Evolutionary conservation across 1,139 yeast genomes (phyloP), one percentile per base, ranked within the genome.

Genomic region (Blastobotrys ciferrii): DNA sequence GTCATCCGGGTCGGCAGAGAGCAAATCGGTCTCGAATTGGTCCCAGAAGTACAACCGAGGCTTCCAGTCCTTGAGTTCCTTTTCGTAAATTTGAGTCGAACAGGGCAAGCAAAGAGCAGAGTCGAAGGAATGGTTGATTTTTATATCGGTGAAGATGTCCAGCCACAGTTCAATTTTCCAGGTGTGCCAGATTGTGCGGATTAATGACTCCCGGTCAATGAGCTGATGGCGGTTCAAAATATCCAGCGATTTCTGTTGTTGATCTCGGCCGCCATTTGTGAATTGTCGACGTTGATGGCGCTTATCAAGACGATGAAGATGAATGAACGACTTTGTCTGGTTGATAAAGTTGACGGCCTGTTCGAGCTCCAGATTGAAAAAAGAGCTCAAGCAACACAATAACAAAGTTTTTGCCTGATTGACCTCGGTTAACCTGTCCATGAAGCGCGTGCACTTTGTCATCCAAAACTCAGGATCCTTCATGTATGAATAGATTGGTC

Each of bases 381-480:
- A 49, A 17, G 48, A 36, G 7, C 55, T 52, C 18, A 52, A 35
- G 1, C 55, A 53, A 17, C 50, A 44, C 1, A 57, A 46, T 13
- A 57, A 32, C 35, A 49, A 33, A 12, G 53, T 53, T 45, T 56
- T 52, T 32, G 51, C 48, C 7, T 55, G 54, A 6, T 47, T 47
- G 6, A 47, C 43, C n/a, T 52, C 45, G 7, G 50, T 43, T 18
- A 56, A 35, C 2, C 46, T 28, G 18, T 47, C 51, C 36, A 47
- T 43, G 25, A 53, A 52, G 35, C 57, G 56, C 28, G 48, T 52
- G 31, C 58, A 50, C 17, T 55, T 50, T 11, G 55, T 33, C 11
- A 51, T 48, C 64, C 64, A 60, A 49, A 57, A 60, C 46, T 47
- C 49, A 2, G 63, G 61, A 37, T 60, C 64, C 17, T 51, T 47